phyloP scores from a whole-genome alignment of 257 asterid species.

The Fraxinus pennsylvanica region DNA sequence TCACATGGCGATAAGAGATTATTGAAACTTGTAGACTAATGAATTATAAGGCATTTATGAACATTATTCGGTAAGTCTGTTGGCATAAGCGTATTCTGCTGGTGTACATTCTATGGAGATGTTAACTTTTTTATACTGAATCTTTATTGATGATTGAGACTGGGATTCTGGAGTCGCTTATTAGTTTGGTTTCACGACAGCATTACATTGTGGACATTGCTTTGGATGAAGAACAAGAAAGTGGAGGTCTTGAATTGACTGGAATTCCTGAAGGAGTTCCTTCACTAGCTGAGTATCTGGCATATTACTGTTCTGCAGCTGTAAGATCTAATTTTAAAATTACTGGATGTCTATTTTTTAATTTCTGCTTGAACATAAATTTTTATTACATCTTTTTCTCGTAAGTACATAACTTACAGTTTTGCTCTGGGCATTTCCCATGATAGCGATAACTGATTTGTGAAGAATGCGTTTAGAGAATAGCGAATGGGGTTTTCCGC shows the following conservation, averaged over 20 bases:
- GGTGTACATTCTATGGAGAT: not conserved
- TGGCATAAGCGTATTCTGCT: not conserved
- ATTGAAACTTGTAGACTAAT: not conserved
- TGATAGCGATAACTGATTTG: not conserved
- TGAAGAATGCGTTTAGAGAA: not conserved
- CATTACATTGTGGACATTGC: slow-evolving; percentile 71
- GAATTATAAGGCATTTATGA: not conserved
- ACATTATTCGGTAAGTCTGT: not conserved
- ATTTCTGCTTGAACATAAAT: not conserved
- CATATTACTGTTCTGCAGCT: slow-evolving; percentile 69
- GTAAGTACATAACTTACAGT: not conserved
- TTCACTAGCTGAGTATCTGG: slow-evolving; percentile 70
- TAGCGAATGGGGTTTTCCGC: not conserved
- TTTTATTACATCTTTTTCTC: not conserved
- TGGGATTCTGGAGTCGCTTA: slow-evolving; percentile 18
- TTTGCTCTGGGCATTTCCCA: not conserved
- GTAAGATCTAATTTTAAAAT: slow-evolving; percentile 48
- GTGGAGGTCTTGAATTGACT: slow-evolving; percentile 58
- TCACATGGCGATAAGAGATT: too few species aligned
- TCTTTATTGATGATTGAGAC: not conserved
- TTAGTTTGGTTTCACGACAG: slow-evolving; percentile 41
- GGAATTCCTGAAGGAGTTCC: slow-evolving; percentile 84
- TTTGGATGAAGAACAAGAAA: slow-evolving; percentile 44
- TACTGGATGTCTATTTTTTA: slow-evolving; percentile 2
- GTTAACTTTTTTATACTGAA: not conserved